These are phyloP conservation scores for Hypoxylon sp. DNA, from an alignment of 2,329 filamentous ascomycete species.

Conservation along the genomic window DNA sequence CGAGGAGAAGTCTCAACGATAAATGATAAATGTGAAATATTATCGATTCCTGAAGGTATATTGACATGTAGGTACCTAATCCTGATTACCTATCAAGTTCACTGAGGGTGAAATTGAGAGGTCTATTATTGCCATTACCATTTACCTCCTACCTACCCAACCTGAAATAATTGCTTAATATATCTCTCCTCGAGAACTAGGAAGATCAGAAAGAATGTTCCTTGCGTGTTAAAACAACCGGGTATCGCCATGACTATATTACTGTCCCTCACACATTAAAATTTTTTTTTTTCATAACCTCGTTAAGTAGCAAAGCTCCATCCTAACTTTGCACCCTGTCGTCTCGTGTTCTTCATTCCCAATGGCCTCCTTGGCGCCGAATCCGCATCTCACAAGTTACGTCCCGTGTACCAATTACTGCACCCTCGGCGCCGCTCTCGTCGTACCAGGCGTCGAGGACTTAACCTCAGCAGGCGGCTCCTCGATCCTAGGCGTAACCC, in stretches of 20 bases:
- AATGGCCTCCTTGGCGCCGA: not conserved
- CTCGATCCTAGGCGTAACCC: not conserved
- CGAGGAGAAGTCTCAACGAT: too few relatives aligned
- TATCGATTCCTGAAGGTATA: too few relatives aligned
- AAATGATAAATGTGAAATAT: too few relatives aligned
- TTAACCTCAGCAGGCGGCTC: not conserved
- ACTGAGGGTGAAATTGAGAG: not conserved
- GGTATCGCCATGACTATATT: not conserved
- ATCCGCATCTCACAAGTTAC: not conserved
- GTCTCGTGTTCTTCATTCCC: not conserved
- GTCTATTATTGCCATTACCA: conserved; percentile 1
- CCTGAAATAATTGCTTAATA: not conserved
- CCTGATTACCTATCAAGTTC: not conserved
- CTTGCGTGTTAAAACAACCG: not conserved
- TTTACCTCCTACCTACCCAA: not conserved
- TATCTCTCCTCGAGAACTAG: not conserved
- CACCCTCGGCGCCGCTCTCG: not conserved
- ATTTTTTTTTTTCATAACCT: not conserved
- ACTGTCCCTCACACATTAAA: not conserved
- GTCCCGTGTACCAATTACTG: too few relatives aligned
- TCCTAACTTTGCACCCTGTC: not conserved
- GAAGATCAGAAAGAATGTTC: not conserved
- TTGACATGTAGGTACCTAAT: too few relatives aligned
- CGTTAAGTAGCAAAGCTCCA: not conserved
- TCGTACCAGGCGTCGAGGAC: not conserved